Conservation (phyloP, 139 green algal genomes). For the Ettlia oleoabundans region DNA sequence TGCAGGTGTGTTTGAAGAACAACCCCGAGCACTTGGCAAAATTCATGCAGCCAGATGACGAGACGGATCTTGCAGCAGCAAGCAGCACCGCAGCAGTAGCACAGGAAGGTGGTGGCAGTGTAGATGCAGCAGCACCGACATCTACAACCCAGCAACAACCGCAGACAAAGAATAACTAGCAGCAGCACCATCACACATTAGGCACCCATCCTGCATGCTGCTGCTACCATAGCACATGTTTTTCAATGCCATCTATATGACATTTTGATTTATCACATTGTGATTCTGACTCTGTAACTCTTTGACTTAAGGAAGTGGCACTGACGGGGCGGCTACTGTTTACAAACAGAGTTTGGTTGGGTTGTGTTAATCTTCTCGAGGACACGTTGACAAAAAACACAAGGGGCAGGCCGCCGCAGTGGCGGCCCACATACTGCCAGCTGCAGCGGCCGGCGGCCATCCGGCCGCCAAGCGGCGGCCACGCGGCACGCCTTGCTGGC, state of each 20-base stretch:
- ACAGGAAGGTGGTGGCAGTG: too few species aligned
- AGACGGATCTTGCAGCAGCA: not conserved
- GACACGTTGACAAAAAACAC: not conserved
- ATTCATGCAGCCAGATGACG: conserved; percentile 32
- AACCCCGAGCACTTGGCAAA: conserved; percentile 45
- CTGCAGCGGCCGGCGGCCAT: not conserved
- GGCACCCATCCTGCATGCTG: too few species aligned
- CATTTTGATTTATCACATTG: too few species aligned
- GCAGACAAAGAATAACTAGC: too few species aligned
- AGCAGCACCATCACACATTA: not conserved
- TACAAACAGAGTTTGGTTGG: not conserved
- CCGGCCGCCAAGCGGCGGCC: too few species aligned
- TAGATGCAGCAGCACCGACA: not conserved
- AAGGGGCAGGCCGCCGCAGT: not conserved
- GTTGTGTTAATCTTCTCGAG: not conserved
- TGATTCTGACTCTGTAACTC: too few species aligned
- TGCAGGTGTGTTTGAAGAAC: conserved; percentile 35
- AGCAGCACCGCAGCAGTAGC: not conserved
- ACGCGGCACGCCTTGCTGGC: not conserved
- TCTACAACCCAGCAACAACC: not conserved
- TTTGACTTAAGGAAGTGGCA: too few species aligned
- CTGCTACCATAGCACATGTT: too few species aligned
- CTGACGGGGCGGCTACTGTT: not conserved
- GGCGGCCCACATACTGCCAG: not conserved
- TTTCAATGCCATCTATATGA: too few species aligned